Conservation (phyloP, 148 eudicot species). For the Cornus suecica region DNA sequence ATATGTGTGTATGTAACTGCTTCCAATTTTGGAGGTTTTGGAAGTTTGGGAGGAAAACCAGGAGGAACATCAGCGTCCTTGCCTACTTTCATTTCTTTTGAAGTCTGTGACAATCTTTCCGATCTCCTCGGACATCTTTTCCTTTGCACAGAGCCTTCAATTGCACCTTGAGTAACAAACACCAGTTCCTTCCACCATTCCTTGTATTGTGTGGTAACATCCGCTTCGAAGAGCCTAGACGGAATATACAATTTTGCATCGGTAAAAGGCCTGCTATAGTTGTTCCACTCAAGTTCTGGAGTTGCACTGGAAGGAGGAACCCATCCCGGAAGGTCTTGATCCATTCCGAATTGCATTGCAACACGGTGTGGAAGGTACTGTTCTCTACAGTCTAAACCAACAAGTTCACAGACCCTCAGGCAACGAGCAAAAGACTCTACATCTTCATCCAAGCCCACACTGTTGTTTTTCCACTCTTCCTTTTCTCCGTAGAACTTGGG, state of each 20-base stretch:
- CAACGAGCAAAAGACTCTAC: conserved; percentile 6
- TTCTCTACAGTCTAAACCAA: conserved; percentile 15
- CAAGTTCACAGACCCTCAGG: conserved; percentile 6
- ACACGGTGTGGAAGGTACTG: conserved; percentile 20
- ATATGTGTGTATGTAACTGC: neutral
- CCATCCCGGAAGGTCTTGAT: conserved; percentile 13
- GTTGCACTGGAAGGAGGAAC: neutral
- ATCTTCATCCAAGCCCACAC: neutral
- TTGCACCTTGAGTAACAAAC: neutral
- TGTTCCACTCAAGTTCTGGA: neutral
- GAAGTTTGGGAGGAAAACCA: neutral
- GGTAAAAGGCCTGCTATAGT: neutral
- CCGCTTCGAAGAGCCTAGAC: neutral
- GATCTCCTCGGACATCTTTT: neutral
- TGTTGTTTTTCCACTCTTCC: neutral
- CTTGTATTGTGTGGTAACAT: neutral
- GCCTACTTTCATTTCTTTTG: neutral
- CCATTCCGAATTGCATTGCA: conserved; percentile 23
- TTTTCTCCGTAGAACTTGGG: neutral
- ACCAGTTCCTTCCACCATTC: conserved; percentile 5
- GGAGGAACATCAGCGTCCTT: neutral
- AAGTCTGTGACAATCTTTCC: neutral
- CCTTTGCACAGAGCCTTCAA: neutral
- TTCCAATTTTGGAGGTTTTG: neutral
- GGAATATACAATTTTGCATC: neutral